These are phyloP conservation scores for Sphenostylis stenocarpa DNA, from an alignment of 306 rosid genomes.

Conservation along the genomic window DNA sequence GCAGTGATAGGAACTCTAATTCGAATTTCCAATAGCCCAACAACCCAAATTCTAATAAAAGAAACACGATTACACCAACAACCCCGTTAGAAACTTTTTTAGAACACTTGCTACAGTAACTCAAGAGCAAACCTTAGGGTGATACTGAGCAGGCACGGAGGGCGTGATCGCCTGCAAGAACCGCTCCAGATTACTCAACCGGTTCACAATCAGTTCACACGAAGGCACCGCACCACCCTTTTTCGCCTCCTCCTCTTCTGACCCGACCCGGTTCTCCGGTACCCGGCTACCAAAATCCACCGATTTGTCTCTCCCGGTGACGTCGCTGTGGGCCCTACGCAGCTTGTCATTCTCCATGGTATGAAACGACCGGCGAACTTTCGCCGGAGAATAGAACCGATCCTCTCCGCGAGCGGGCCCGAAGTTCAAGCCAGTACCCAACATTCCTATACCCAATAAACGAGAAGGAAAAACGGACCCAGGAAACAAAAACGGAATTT, in stretches of 20 bases:
- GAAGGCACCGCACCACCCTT: slow-evolving; percentile 42
- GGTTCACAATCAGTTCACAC: slow-evolving; percentile 34
- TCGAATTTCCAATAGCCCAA: neutral
- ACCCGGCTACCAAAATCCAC: slow-evolving; percentile 31
- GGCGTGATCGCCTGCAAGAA: slow-evolving; percentile 77
- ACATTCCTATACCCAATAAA: slow-evolving; percentile 45
- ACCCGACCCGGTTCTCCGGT: slow-evolving; percentile 49
- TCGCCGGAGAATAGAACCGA: slow-evolving; percentile 58
- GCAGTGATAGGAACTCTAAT: neutral
- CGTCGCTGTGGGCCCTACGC: slow-evolving; percentile 59
- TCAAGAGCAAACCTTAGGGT: slow-evolving; percentile 53
- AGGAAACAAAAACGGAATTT: slow-evolving; percentile 14
- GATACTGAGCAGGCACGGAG: slow-evolving; percentile 60
- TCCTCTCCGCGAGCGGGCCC: slow-evolving; percentile 69
- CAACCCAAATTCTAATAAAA: neutral
- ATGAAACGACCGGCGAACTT: slow-evolving; percentile 53
- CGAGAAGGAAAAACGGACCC: neutral
- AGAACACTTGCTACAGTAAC: slow-evolving; percentile 3
- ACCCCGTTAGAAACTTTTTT: neutral
- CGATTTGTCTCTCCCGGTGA: slow-evolving; percentile 36
- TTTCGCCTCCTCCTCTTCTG: slow-evolving; percentile 37
- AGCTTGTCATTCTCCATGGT: slow-evolving; percentile 44
- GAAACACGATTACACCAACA: neutral
- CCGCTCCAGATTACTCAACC: slow-evolving; percentile 65
- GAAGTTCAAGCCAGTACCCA: slow-evolving; percentile 61